Base-by-base conservation (phyloP, 2,329 filamentous ascomycete species). In the Ophidiomyces ophidiicola region DNA sequence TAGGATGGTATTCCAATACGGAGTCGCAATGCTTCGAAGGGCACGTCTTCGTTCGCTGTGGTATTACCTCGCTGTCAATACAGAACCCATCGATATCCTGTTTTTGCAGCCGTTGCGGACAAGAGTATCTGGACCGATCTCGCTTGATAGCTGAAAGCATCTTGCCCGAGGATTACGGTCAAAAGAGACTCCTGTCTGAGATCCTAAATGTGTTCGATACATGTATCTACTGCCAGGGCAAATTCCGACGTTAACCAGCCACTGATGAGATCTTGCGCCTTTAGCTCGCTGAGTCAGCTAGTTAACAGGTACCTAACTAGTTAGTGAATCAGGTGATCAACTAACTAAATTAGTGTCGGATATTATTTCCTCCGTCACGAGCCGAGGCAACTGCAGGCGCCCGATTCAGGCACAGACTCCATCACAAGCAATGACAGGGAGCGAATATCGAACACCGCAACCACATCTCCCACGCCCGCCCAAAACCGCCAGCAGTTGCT, bases 41-140 rank as follows among this genome's bases (percentile, higher is more conserved):
- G 0, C 72, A 76, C 56, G 44, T 68, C 29, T 74, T 71, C 42
- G 54, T 58, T n/a, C 62, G 72, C 24, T 76, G 72, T 47, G 62
- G 61, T 8, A 46, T 75, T 15, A 71, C 68, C n/a, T 69, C 72
- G 36, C 48, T 73, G 4, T 60, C 70, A 1, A 72, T 76, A 5
- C 70, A 74, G 49, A 62, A 66, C 23, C 70, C 72, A 2, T 64
- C 64, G 1, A 58, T 68, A 2, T 68, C 69, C 8, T 74, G 72
- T 48, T 62, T 60, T 35, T 76, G 72, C 50, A 64, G 64, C 12
- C 55, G 66, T n/a, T 76, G 72, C 47, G 61, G 62, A 31, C 65
- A 70, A 33, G 63, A 67, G 23, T 47, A 51, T 6, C 37, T 48
- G 7, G 44, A 46, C 12, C 8, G 11, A 2, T 6, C 10, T 4